Percentiles rank a stretch among this genome's conserved stretches.
These are phyloP conservation scores for Colletotrichum australisinense DNA, from an alignment of 2,329 filamentous ascomycete species.

Conservation along the genomic window DNA sequence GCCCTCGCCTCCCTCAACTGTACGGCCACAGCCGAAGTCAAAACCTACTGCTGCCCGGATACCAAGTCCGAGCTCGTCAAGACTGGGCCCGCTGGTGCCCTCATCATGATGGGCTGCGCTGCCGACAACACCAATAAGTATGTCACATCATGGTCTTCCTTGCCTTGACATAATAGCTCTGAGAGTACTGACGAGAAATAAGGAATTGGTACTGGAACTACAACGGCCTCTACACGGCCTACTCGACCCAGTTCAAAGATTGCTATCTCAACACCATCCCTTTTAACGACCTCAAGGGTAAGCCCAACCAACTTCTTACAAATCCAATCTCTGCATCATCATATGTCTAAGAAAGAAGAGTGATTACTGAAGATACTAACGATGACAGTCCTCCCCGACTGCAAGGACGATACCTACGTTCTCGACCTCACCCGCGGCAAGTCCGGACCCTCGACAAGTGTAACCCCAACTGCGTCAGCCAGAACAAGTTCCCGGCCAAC, in stretches of 20 bases:
- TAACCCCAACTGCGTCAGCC: constrained; percentile 36
- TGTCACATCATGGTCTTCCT: neutral
- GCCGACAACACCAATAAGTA: constrained; percentile 35
- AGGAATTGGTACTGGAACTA: constrained; percentile 37
- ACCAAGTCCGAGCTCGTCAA: constrained; percentile 35
- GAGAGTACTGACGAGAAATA: neutral
- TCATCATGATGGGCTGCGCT: constrained; percentile 35
- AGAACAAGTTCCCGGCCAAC: constrained; percentile 34
- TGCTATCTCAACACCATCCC: constrained; percentile 33
- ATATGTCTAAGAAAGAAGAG: too few species aligned
- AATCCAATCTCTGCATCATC: neutral
- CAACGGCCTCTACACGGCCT: constrained; percentile 36
- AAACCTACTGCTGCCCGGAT: constrained; percentile 36
- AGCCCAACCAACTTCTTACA: neutral
- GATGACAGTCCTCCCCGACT: constrained; percentile 30
- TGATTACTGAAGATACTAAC: neutral
- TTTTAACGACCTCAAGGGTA: constrained; percentile 34
- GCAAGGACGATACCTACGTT: constrained; percentile 33
- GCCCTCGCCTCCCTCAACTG: constrained; percentile 36
- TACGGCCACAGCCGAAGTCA: constrained; percentile 28
- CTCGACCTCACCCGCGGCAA: constrained; percentile 34
- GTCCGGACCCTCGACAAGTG: constrained; percentile 35
- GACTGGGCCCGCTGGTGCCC: constrained; percentile 22
- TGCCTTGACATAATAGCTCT: neutral
- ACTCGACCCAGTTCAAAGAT: constrained; percentile 34